Conservation (phyloP, 345 rosid genomes). For the Microthlaspi erraticum region DNA sequence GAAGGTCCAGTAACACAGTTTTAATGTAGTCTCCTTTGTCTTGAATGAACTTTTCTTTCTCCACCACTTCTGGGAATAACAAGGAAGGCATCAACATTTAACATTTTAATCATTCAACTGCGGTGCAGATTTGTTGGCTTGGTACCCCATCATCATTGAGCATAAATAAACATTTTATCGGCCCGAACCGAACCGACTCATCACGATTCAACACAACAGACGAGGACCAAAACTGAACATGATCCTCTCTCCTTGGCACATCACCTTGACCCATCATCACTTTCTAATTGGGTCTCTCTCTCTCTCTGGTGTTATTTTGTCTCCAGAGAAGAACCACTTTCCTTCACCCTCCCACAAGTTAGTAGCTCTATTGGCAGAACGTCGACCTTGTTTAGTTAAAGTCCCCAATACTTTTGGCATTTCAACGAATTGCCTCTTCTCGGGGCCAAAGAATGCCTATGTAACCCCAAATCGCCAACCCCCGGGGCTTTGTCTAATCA, state of each 20-base stretch:
- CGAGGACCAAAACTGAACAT: constrained; percentile 19
- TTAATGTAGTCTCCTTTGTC: background rate
- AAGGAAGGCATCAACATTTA: constrained; percentile 19
- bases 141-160: background rate
- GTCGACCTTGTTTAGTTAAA: constrained; percentile 10
- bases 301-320: constrained; percentile 19
- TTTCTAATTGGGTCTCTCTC: constrained; percentile 9
- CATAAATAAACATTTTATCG: constrained; percentile 11
- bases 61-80: constrained; percentile 35
- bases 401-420: constrained; percentile 12
- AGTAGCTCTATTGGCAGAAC: constrained; percentile 17
- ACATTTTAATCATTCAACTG: constrained; percentile 21
- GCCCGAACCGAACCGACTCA: background rate
- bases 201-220: constrained; percentile 27
- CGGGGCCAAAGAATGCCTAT: constrained; percentile 32
- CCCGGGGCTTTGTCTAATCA: constrained; percentile 11
- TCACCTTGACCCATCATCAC: constrained; percentile 19
- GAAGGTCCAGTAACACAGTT: background rate
- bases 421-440: constrained; percentile 16
- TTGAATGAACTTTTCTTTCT: constrained; percentile 7
- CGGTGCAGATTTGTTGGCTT: background rate
- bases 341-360: constrained; percentile 21
- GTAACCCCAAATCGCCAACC: constrained; percentile 19
- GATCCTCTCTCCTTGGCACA: constrained; percentile 10
- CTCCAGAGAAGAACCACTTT: constrained; percentile 10